Evolutionary conservation across 768 basidiomycete species (phyloP), one percentile per base, ranked within the genome.

Genomic region (Kwoniella sp.): DNA sequence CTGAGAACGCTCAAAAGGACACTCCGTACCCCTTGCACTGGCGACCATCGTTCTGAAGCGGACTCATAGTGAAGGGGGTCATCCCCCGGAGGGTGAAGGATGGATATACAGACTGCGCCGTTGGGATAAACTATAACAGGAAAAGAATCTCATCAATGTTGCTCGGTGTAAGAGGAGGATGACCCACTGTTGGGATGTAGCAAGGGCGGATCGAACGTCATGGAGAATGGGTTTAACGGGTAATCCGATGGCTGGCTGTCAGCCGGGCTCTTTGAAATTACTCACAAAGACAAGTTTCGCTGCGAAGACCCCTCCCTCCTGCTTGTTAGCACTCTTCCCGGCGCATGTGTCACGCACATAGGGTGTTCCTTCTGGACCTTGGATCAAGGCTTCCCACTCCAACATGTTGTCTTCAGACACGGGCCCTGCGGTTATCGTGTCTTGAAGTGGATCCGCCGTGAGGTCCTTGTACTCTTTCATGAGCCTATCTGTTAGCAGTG

Each of bases 61-160:
- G 86, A 83, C 72, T 99, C 93, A 73, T 96, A 98, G 80, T 88
- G 86, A 53, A 75, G 65, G 4, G 78, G 77, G 55, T 79, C 78
- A 60, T 79, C 78, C 2, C 78, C 78, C 0, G 92, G 95, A 0
- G 89, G 72, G 71, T 99, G 95, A 20, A 99, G 77, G 69, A 99
- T 99, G 0, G 92, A 96, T 65, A 99, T 98, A 78, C 95, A 99
- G 44, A 99, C 93, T 43, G 82, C 92, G 19, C 95, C 95, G 66
- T 92, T 90, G 2, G 91, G 79, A 75, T 99, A 99, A 63, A 98
- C 92, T 96, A n/a, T n/a, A n/a, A n/a, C n/a, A n/a, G n/a, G n/a
- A 12, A 22, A 4, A 23, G 23, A 53, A 8, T 28, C 17, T 23
- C 25, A 19, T 8, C n/a, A 34, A 23, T n/a, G n/a, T n/a, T n/a